Evolutionary conservation across 352 stramenopile genomes (phyloP).

Genomic region (Globisporangium megalacanthum): DNA sequence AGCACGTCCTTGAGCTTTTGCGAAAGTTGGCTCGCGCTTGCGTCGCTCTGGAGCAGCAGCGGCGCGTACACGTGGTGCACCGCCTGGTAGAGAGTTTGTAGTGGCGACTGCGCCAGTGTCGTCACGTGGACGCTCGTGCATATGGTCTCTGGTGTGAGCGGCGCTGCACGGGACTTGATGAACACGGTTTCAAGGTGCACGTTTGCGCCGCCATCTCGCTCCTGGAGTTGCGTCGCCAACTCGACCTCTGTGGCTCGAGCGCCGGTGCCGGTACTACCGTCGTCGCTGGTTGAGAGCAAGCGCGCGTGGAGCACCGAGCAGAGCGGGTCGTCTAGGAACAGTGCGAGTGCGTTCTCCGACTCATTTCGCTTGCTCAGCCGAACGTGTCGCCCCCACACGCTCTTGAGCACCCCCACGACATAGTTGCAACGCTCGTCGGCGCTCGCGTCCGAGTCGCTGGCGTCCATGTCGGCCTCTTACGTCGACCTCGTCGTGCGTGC

Average conservation of each 20-base stretch:
- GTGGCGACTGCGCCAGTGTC: constrained; percentile 55
- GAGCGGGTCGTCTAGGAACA: constrained; percentile 71
- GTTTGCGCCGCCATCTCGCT: background rate
- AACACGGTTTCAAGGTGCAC: constrained; percentile 39
- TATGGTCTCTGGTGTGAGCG: constrained; percentile 68
- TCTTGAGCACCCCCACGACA: constrained; percentile 48
- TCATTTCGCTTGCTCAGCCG: constrained; percentile 30
- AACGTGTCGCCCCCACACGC: constrained; percentile 49
- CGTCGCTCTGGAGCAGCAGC: constrained; percentile 53
- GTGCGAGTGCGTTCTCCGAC: constrained; percentile 41
- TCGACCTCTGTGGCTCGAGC: constrained; percentile 6
- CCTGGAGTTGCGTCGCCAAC: constrained; percentile 27
- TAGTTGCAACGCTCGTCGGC: constrained; percentile 52
- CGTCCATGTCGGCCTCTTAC: constrained; percentile 12
- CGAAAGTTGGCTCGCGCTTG: constrained; percentile 40
- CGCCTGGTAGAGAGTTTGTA: constrained; percentile 76
- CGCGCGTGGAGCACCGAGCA: constrained; percentile 54
- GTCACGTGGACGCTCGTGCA: constrained; percentile 66
- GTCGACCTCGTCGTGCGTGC: background rate
- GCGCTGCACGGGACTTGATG: constrained; percentile 43
- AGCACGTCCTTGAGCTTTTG: constrained; percentile 81
- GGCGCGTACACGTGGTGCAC: constrained; percentile 83
- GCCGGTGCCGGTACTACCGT: background rate
- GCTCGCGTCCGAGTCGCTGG: constrained; percentile 27
- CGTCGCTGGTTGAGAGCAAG: constrained; percentile 8